A percentile compares a stretch with the other conserved stretches of the same genome.
Evolutionary conservation across 495 filamentous ascomycete species (phyloP).

Genomic region (Usnea hakonensis): DNA sequence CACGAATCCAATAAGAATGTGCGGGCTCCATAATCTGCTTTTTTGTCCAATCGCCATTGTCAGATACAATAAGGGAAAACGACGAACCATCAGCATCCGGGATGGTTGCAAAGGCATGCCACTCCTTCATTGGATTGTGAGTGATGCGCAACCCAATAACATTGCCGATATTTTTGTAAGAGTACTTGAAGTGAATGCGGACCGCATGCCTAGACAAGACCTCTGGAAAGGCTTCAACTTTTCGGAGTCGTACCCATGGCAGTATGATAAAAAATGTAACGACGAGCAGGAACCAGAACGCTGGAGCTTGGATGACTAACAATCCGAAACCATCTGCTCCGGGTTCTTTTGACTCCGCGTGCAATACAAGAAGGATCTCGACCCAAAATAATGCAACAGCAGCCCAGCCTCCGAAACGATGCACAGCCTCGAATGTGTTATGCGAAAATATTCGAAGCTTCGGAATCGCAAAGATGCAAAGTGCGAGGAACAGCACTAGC

Average conservation of each 20-base stretch:
- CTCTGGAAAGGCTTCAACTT: constrained; percentile 50
- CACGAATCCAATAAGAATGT: constrained; percentile 47
- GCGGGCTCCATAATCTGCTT: constrained; percentile 49
- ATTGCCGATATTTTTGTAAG: constrained; percentile 35
- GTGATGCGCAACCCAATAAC: constrained; percentile 43
- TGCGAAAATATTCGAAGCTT: constrained; percentile 31
- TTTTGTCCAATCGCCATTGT: constrained; percentile 79
- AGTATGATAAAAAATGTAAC: constrained; percentile 53
- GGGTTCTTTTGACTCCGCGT: constrained; percentile 21
- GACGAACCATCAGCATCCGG: constrained; percentile 37
- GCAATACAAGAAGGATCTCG: constrained; percentile 26
- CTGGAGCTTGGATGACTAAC: constrained; percentile 46
- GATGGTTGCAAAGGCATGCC: constrained; percentile 77
- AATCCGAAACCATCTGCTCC: constrained; percentile 29
- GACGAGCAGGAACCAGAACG: constrained; percentile 61
- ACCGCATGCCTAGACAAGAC: constrained; percentile 58
- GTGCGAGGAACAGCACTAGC: constrained; percentile 19
- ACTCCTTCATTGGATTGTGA: constrained; percentile 58
- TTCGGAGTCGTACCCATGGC: constrained; percentile 61
- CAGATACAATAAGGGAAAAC: constrained; percentile 66
- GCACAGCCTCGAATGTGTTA: constrained; percentile 50
- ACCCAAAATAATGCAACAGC: constrained; percentile 38
- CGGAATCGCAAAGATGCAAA: constrained; percentile 25
- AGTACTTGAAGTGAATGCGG: constrained; percentile 55
- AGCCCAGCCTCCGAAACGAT: constrained; percentile 49